Percentiles rank a stretch among this genome's conserved stretches.
phyloP scores from a whole-genome alignment of 2,329 filamentous ascomycete genomes.

The Alternaria sp. region DNA sequence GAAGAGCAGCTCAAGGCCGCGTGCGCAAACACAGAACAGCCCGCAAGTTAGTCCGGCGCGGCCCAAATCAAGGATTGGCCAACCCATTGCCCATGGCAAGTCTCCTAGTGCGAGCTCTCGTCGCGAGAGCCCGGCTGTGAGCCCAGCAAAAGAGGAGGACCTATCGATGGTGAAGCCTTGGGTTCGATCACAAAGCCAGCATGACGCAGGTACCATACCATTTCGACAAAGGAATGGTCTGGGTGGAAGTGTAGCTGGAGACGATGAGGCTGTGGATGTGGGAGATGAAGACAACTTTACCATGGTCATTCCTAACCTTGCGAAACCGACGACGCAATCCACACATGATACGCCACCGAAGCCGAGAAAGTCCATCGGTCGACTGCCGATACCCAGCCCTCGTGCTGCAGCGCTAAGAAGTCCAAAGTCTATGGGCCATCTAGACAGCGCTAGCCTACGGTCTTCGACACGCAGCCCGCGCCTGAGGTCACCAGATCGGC shows the following conservation, averaged over 20 bases:
- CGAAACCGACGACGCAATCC: constrained; percentile 35
- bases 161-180: constrained; percentile 56
- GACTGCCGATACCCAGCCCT: constrained; percentile 37
- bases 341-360: constrained; percentile 44
- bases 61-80: constrained; percentile 45
- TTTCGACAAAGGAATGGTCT: constrained; percentile 48
- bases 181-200: constrained; percentile 42
- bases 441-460: constrained; percentile 18
- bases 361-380: constrained; percentile 26
- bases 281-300: constrained; percentile 58
- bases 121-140: constrained; percentile 41
- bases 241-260: constrained; percentile 49
- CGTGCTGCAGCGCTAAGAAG: constrained; percentile 34
- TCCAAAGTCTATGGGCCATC: constrained; percentile 38
- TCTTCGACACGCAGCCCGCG: constrained; percentile 39
- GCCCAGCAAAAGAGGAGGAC: constrained; percentile 53
- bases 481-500: constrained; percentile 42
- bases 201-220: constrained; percentile 36
- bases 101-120: constrained; percentile 35
- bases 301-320: constrained; percentile 56
- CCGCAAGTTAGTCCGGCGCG: constrained; percentile 45
- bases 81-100: constrained; percentile 37
- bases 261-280: constrained; percentile 45
- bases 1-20: constrained; percentile 39
- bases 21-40: constrained; percentile 43